Conservation (phyloP, 306 rosid genomes). For the Malus sieversii region DNA sequence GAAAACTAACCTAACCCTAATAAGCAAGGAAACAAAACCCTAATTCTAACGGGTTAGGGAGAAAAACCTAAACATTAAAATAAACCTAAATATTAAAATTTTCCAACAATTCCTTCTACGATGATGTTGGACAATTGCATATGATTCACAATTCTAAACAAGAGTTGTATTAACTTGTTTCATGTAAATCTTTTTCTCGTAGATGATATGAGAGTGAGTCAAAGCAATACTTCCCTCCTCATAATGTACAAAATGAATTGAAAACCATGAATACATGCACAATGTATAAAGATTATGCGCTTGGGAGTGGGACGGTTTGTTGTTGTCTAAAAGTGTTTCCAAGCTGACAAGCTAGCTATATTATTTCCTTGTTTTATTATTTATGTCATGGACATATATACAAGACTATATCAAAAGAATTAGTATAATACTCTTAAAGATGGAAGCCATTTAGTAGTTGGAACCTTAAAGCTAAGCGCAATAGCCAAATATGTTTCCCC, state of each 20-base stretch:
- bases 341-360: background rate
- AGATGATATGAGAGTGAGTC: background rate
- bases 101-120: no score
- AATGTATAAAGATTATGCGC: background rate
- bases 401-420: background rate
- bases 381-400: background rate
- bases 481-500: background rate
- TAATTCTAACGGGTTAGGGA: no score
- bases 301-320: background rate
- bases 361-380: conserved; percentile 6
- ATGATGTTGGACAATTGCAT: background rate
- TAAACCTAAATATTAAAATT: no score
- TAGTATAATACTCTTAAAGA: background rate
- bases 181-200: background rate
- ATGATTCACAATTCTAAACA: background rate
- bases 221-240: background rate
- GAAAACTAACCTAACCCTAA: no score
- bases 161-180: background rate
- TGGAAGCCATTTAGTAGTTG: background rate
- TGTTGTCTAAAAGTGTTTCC: background rate
- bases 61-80: no score
- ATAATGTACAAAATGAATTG: background rate
- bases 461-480: background rate
- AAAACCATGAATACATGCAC: background rate
- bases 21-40: no score